Percentiles rank a stretch among this genome's conserved stretches.
These are phyloP conservation scores for Lodderomyces margitis DNA, from an alignment of 1,139 yeast genomes.

Conservation along the genomic window DNA sequence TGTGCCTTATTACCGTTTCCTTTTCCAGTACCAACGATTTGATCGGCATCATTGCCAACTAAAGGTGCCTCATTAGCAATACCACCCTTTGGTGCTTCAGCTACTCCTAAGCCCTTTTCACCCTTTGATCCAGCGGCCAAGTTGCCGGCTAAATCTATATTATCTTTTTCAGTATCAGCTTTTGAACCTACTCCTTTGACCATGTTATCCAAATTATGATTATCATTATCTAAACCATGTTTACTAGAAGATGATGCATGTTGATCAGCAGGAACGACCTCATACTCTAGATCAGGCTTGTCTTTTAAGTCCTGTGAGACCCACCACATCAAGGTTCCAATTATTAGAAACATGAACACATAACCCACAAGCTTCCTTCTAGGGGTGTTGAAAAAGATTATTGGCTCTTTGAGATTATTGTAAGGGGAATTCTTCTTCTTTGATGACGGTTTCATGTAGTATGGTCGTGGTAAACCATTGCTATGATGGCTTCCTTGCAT, in stretches of 20 bases:
- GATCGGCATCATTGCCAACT: conserved; percentile 44
- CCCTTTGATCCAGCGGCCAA: conserved; percentile 44
- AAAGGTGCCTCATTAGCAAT: conserved; percentile 48
- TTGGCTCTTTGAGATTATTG: conserved; percentile 28
- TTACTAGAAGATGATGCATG: conserved; percentile 2
- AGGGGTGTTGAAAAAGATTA: conserved; percentile 34
- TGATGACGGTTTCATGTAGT: conserved; percentile 44
- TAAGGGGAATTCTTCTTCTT: conserved; percentile 38
- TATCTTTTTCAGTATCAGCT: conserved; percentile 14
- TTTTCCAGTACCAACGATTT: conserved; percentile 22
- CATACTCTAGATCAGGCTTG: conserved; percentile 28
- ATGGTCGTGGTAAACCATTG: conserved; percentile 48
- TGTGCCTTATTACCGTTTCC: conserved; percentile 4
- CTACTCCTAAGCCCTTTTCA: conserved; percentile 41
- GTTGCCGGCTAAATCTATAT: conserved; percentile 39
- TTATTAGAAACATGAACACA: conserved; percentile 32
- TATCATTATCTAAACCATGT: conserved; percentile 2
- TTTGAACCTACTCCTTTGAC: conserved; percentile 16
- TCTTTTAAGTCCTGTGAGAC: conserved; percentile 38
- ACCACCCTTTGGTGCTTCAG: conserved; percentile 52
- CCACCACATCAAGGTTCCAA: conserved; percentile 38
- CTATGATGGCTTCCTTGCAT: conserved; percentile 49
- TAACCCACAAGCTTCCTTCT: conserved; percentile 42
- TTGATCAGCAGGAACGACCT: conserved; percentile 22
- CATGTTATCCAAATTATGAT: conserved; percentile 14